phyloP scores from a whole-genome alignment of 805 yeast species.

The Lachancea quebecensis region DNA sequence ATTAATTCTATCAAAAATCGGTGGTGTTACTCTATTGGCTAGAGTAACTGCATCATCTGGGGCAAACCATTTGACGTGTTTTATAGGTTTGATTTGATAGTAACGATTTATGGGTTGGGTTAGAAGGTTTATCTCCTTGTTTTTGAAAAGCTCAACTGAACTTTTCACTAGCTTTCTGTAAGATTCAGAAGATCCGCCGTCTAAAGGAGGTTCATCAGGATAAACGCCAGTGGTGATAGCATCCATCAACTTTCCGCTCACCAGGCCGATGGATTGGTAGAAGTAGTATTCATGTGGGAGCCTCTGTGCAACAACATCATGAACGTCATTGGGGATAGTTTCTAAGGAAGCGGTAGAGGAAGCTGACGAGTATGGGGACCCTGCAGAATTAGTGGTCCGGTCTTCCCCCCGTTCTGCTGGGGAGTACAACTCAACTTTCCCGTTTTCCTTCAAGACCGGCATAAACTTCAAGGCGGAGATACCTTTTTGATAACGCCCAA shows the following conservation, averaged over 20 bases:
- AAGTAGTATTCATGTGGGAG: slow-evolving; percentile 80
- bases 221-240: slow-evolving; percentile 59
- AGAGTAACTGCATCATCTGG: slow-evolving; percentile 34
- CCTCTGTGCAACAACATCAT: slow-evolving; percentile 74
- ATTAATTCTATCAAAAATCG: slow-evolving; percentile 39
- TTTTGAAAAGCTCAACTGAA: slow-evolving; percentile 43
- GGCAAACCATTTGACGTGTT: slow-evolving; percentile 51
- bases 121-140: slow-evolving; percentile 57
- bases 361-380: slow-evolving; percentile 4
- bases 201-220: slow-evolving; percentile 59
- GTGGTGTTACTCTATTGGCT: slow-evolving; percentile 48
- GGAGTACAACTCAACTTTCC: slow-evolving; percentile 55
- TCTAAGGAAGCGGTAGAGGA: slow-evolving; percentile 10
- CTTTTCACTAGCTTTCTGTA: slow-evolving; percentile 49
- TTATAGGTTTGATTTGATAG: slow-evolving; percentile 66
- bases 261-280: slow-evolving; percentile 72
- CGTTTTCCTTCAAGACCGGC: slow-evolving; percentile 66
- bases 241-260: slow-evolving; percentile 50
- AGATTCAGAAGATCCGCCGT: slow-evolving; percentile 50
- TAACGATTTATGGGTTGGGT: slow-evolving; percentile 74
- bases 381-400: not conserved
- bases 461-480: slow-evolving; percentile 58
- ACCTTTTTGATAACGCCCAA: slow-evolving; percentile 58
- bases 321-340: slow-evolving; percentile 65
- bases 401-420: slow-evolving; percentile 27